These are phyloP conservation scores for Fusarium temperatum DNA, from an alignment of 2,329 filamentous ascomycete species.

Conservation along the genomic window DNA sequence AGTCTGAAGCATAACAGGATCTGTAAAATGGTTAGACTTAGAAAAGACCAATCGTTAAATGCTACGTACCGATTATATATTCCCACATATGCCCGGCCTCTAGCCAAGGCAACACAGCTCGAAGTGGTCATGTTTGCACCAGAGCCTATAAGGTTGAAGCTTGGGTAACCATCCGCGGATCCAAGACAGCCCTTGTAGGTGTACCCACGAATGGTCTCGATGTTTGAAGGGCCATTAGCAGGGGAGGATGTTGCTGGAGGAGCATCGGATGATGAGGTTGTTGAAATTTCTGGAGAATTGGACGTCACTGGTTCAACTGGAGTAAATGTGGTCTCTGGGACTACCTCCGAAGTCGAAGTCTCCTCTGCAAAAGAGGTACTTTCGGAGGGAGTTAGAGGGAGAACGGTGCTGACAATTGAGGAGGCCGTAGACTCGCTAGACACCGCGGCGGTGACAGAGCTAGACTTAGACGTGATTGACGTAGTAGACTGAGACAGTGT, in stretches of 20 bases:
- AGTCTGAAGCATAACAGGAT: background rate
- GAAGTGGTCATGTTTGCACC: background rate
- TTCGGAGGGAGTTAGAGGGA: fast-evolving
- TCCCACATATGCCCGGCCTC: background rate
- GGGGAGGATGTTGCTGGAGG: background rate
- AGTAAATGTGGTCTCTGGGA: background rate
- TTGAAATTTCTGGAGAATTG: background rate
- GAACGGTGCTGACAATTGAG: background rate
- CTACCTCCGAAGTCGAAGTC: fast-evolving
- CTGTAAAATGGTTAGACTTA: fast-evolving
- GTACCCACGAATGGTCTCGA: background rate
- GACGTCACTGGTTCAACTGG: background rate
- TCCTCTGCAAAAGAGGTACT: background rate
- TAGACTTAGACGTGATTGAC: background rate
- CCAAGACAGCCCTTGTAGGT: background rate
- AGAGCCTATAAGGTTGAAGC: background rate
- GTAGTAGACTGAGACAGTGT: background rate
- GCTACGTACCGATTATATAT: background rate
- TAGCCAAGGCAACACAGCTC: background rate
- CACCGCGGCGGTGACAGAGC: too few relatives aligned
- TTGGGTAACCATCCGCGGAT: background rate
- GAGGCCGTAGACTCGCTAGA: background rate
- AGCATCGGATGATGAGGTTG: background rate
- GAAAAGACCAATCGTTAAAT: fast-evolving
- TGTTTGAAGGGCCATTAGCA: background rate